Percentiles rank a stretch among this genome's conserved stretches.
phyloP scores from a whole-genome alignment of 2,329 filamentous ascomycete genomes.

The Hymenoscyphus occultus region DNA sequence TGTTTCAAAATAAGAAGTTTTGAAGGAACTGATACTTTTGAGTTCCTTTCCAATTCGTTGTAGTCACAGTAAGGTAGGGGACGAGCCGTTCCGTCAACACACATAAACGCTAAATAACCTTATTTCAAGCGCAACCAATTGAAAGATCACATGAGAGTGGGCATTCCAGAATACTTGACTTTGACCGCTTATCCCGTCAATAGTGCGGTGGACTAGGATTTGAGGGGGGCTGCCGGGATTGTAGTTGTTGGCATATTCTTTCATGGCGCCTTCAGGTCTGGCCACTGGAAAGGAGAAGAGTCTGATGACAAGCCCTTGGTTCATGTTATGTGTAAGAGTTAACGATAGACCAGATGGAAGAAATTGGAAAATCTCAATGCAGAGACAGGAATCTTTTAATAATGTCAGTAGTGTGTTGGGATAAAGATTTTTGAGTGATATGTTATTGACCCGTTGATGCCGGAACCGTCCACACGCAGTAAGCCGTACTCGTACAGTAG shows the following conservation, averaged over 20 bases:
- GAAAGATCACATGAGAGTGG: too few species aligned
- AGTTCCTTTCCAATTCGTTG: not conserved
- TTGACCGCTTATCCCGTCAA: not conserved
- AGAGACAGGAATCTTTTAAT: too few species aligned
- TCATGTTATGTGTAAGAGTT: not conserved
- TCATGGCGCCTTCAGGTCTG: not conserved
- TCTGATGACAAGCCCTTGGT: not conserved
- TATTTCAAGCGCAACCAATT: not conserved
- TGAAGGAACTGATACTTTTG: too few species aligned
- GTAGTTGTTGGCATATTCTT: not conserved
- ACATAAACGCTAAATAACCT: not conserved
- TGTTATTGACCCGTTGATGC: too few species aligned
- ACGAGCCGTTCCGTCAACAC: slow-evolving; percentile 5
- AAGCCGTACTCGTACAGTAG: not conserved
- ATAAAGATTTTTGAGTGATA: too few species aligned
- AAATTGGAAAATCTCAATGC: too few species aligned
- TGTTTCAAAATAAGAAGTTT: too few species aligned
- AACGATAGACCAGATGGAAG: too few species aligned
- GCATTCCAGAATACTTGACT: too few species aligned
- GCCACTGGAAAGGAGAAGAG: not conserved
- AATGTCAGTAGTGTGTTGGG: too few species aligned
- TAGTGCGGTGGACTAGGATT: not conserved
- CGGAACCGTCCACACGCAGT: too few species aligned
- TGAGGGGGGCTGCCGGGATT: not conserved
- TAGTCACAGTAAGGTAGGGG: not conserved